These are phyloP conservation scores for Alternaria tenuissima DNA, from an alignment of 2,329 filamentous ascomycete species.

Conservation along the genomic window DNA sequence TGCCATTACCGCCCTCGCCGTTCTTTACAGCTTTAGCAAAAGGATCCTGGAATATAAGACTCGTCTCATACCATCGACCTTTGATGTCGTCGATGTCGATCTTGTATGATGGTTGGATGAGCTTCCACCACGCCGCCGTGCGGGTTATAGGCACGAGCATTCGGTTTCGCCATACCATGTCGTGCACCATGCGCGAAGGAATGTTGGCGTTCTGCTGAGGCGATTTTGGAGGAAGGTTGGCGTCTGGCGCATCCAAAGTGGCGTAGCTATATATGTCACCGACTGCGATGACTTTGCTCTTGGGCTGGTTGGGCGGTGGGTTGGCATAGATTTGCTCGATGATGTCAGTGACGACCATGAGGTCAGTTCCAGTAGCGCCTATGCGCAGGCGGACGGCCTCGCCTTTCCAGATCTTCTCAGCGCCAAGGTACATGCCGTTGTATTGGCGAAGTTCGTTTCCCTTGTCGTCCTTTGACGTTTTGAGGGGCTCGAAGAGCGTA, in stretches of 20 bases:
- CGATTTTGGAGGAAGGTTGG: constrained; percentile 42
- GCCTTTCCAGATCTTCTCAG: constrained; percentile 68
- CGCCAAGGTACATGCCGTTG: constrained; percentile 64
- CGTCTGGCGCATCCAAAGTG: constrained; percentile 40
- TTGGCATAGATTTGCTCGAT: constrained; percentile 48
- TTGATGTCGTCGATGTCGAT: constrained; percentile 61
- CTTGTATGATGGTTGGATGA: constrained; percentile 44
- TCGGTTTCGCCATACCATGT: constrained; percentile 59
- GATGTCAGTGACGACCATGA: constrained; percentile 59
- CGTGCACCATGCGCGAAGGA: constrained; percentile 61
- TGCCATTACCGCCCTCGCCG: constrained; percentile 54
- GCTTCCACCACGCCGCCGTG: constrained; percentile 55
- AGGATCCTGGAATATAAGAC: constrained; percentile 54
- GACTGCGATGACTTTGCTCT: constrained; percentile 51
- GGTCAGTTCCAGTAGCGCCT: constrained; percentile 54
- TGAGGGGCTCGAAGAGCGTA: constrained; percentile 61
- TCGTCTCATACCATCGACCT: constrained; percentile 68
- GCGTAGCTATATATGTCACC: constrained; percentile 64
- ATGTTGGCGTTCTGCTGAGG: constrained; percentile 55
- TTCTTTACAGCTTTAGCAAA: constrained; percentile 47
- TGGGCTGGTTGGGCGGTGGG: constrained; percentile 23
- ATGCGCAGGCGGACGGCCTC: constrained; percentile 63
- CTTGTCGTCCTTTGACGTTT: constrained; percentile 44
- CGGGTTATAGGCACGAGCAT: constrained; percentile 51
- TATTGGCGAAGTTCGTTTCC: constrained; percentile 58